Conservation (phyloP, 352 stramenopile species). For the Thalassiosira mediterranea region DNA sequence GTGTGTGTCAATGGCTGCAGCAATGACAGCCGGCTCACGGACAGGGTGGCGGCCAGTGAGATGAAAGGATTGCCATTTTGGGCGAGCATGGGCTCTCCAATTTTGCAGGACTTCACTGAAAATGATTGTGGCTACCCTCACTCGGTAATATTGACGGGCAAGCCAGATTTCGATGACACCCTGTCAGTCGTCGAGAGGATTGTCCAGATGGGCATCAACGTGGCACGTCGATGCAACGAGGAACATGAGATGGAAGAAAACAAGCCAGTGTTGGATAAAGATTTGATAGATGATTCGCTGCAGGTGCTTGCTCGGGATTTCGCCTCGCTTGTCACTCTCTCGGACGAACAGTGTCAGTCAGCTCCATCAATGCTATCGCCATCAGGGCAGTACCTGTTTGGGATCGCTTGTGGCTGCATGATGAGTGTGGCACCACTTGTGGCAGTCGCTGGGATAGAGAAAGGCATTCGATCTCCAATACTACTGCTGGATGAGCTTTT, state of each 20-base stretch:
- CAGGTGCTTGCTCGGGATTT: slow-evolving; percentile 30
- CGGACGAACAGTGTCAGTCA: slow-evolving; percentile 21
- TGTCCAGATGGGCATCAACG: slow-evolving; percentile 23
- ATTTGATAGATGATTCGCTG: slow-evolving; percentile 1
- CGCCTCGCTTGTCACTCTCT: slow-evolving; percentile 25
- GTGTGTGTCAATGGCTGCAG: slow-evolving; percentile 35
- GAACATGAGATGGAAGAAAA: slow-evolving; percentile 16
- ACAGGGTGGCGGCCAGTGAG: background rate
- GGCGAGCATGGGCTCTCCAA: slow-evolving; percentile 26
- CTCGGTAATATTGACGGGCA: slow-evolving; percentile 53
- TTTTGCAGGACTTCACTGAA: background rate
- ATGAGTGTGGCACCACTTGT: slow-evolving; percentile 28
- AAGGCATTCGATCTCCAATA: slow-evolving; percentile 42
- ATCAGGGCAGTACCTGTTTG: slow-evolving; percentile 52
- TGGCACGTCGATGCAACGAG: slow-evolving; percentile 2
- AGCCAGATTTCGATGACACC: slow-evolving; percentile 49
- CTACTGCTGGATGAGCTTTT: slow-evolving; percentile 59
- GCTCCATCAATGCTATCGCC: slow-evolving; percentile 37
- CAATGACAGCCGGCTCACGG: background rate
- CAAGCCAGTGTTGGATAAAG: slow-evolving; percentile 3
- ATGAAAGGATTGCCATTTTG: slow-evolving; percentile 18
- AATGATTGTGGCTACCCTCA: slow-evolving; percentile 1
- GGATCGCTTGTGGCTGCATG: slow-evolving; percentile 54
- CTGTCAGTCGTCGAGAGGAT: slow-evolving; percentile 46
- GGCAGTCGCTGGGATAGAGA: background rate